Base-by-base conservation (phyloP, 208 protist species). In the Crithidia bombi region DNA sequence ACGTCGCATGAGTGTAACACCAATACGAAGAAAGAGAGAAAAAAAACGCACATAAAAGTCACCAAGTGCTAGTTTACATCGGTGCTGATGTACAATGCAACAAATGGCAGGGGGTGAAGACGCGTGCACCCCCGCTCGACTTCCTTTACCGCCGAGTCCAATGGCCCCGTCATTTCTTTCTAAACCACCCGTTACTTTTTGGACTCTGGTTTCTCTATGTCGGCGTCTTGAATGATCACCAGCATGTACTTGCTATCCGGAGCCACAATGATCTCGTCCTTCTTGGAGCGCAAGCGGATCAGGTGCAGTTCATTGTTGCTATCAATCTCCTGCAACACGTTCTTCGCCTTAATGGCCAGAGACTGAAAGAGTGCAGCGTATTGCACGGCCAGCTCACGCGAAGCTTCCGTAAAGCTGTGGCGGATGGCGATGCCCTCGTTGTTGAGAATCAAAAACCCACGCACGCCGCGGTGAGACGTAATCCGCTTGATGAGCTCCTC, bases 401-500 rank as follows among this genome's bases (percentile, higher is more conserved):
- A 92, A 32, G 91, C 86, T 73, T 97, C 90, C 4, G 94, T 89
- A 75, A 98, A 95, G 75, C 89, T 96, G 54, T 97, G 92, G 33
- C 95, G 89, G 44, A 98, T 97, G 14, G 94, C 86, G 75, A 98
- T 97, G 38, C 96, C 96, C 44, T 98, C 94, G 33, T 73, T 84
- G 79, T 99, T 98, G 49, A 98, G 79, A 55, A 99, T 98, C n/a
- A 99, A 72, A 52, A 98, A 89, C 35, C 97, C 98, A 39, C 92
- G 83, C 57, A 99, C 97, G 49, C 97, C 97, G 36, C 86, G 91
- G 71, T 98, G 96, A 17, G 79, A 83, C 17, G 90, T 96, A 61
- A 99, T 96, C 57, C 96, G 88, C 91, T 98, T 98, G 23, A 99
- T 80, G 15, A 98, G 94, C 85, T 99, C 97, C 83, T 99, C 98